Evolutionary conservation across 805 yeast genomes (phyloP), one percentile per base, ranked within the genome.

Genomic region (Priceomyces haplophilus): DNA sequence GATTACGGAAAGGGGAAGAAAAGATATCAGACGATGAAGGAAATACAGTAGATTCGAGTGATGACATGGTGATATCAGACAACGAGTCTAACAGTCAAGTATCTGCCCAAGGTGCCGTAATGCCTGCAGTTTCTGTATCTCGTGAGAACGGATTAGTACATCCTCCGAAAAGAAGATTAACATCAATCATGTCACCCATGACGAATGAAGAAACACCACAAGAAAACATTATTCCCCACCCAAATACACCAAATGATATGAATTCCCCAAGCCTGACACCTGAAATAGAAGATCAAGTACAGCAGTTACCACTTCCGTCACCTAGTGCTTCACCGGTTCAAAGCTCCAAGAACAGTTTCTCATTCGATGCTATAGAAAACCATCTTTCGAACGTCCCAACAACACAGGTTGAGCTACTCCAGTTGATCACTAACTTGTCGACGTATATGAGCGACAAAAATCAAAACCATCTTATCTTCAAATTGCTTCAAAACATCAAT

Each of bases 221-320:
- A 23, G 44, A 34, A 15, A 35, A 34, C 17, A 38, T 25, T 2
- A 43, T 19, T 10, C 33, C 35, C n/a, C 54, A 47, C 35, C 62
- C 62, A 17, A 54, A 65, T 17, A 61, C 68, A 2, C 63, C 69
- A 3, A 55, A 54, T 13, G 60, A 53, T 5, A 50, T 58, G 32
- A 58, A 59, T 33, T 55, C 64, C 13, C 62, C 66, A 7, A 46
- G 68, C 0, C 62, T 57, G 35, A 61, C 72, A 12, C 71, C 72
- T 0, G 71, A 65, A 37, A 43, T 58, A 17, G 73, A 67, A 36
- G 73, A 65, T 21, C 56, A 51, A 34, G 59, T 56, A 17, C 69
- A 73, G 36, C 82, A 75, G 45, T 60, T 78, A n/a, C 85, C 86
- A 0, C 65, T 82, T 16, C 88, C 87, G 0, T 81, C 85, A 7